Evolutionary conservation across 306 rosid genomes (phyloP), one percentile per base, ranked within the genome.

Genomic region (Fragaria iinumae): DNA sequence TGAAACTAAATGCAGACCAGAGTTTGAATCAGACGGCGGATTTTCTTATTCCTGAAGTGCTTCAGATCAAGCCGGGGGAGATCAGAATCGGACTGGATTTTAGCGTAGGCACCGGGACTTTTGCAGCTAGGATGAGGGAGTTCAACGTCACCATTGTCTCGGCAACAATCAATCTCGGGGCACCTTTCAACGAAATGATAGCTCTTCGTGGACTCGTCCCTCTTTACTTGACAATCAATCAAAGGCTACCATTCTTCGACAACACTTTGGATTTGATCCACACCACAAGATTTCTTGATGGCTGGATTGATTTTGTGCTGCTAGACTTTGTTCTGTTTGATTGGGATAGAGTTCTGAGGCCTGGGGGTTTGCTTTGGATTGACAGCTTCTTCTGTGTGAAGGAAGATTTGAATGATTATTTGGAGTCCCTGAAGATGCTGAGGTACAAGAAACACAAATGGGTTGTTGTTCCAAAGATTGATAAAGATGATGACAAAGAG

Each of bases 341-440:
- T 66, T 90, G 95, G 95, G 95, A 90, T 57, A 88, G 93, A 69
- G 93, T 87, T 79, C 34, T 91, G 75, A 89, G 93, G 79, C 97
- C 97, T 8, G 93, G 97, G 6, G 95, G 97, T 25, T 77, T 91
- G 81, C 74, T 91, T 25, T 91, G 97, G 97, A 84, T 91, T 80
- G 97, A 90, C 29, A 85, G 91, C 72, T 90, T 89, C 86, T 91
- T 91, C 57, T 89, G 95, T 75, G 69, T 80, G 81, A 82, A 88
- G 66, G 89, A 87, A 77, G 95, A 91, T 77, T 84, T 91, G 84
- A 81, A 80, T 84, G 90, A 79, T 72, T 91, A 91, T 68, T 76
- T 91, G 87, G 67, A 87, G 44, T 81, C 87, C 29, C 85, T 90
- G 53, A 77, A 78, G 69, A 84, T 79, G 87, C 72, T 90, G 79